Evolutionary conservation across 2,329 filamentous ascomycete species (phyloP).

Genomic region (Metarhizium guizhouense): DNA sequence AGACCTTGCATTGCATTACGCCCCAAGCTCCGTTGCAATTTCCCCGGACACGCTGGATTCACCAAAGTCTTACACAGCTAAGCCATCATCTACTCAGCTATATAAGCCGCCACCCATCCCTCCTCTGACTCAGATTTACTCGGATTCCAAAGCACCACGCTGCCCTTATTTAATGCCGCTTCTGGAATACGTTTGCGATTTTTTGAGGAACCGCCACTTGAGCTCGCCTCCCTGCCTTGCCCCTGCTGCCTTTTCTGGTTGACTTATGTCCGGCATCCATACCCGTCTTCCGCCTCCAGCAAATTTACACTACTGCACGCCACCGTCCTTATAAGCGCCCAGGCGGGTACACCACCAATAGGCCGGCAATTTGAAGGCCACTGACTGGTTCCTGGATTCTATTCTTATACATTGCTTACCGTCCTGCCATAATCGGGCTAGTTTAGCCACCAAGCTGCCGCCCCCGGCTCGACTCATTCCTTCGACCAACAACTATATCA

Average conservation of each 20-base stretch:
- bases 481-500: constrained; percentile 7
- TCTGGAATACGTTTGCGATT: too few species aligned
- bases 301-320: constrained; percentile 11
- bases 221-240: neutral
- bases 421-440: neutral
- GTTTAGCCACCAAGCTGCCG: neutral
- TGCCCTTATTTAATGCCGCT: too few species aligned
- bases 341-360: constrained; percentile 13
- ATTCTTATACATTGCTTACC: constrained; percentile 8
- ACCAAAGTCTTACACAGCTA: too few species aligned
- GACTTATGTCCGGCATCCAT: neutral
- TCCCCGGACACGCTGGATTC: neutral
- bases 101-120: neutral
- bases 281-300: constrained; percentile 4
- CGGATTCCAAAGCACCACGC: too few species aligned
- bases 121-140: neutral
- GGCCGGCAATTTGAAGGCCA: constrained; percentile 2
- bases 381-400: constrained; percentile 6
- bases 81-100: neutral
- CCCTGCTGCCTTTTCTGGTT: neutral
- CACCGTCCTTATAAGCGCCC: constrained; percentile 14
- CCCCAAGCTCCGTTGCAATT: neutral
- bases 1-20: too few species aligned
- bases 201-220: too few species aligned
- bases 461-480: neutral